Conservation (phyloP, 2,329 filamentous ascomycete species). For the Monosporascus sp. region DNA sequence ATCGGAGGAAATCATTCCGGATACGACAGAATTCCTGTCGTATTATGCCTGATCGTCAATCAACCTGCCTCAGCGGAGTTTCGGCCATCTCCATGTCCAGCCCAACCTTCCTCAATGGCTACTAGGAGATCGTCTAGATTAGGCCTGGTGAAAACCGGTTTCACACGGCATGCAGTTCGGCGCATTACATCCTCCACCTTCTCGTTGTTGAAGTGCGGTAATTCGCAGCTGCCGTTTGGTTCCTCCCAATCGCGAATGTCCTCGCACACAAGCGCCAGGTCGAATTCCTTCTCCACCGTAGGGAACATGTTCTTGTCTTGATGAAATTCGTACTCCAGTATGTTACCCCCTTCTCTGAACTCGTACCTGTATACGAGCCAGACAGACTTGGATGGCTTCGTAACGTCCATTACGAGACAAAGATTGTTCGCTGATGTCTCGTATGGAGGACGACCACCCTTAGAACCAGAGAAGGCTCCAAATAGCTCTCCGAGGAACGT, state of each 20-base stretch:
- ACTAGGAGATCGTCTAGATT: background rate
- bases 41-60: no score
- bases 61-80: no score
- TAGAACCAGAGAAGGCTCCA: background rate
- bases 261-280: background rate
- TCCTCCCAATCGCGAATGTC: background rate
- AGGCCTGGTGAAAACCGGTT: background rate
- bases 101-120: background rate
- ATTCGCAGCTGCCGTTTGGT: background rate
- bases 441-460: background rate
- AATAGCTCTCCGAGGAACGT: background rate
- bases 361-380: background rate
- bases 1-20: background rate
- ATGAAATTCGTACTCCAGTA: background rate
- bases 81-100: background rate
- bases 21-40: no score
- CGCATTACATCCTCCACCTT: background rate
- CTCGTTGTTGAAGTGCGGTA: background rate
- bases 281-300: background rate
- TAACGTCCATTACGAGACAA: background rate
- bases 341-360: background rate
- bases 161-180: background rate
- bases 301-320: background rate
- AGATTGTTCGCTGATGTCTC: background rate
- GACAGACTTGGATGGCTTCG: background rate